Conservation (phyloP, 2,329 filamentous ascomycete genomes). For the Moelleriella libera region DNA sequence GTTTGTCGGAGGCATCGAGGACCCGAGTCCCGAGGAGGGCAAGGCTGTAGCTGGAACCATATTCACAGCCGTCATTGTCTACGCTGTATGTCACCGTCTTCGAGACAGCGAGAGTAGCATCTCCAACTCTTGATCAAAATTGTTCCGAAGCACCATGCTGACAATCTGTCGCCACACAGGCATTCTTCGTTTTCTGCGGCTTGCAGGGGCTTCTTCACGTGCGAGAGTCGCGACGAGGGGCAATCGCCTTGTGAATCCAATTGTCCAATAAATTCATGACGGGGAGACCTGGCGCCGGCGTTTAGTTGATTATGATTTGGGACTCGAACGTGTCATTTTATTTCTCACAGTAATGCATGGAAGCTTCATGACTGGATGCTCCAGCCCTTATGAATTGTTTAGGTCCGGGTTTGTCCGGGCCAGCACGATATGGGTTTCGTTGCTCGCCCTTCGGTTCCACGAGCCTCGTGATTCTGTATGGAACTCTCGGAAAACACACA, state of each 20-base stretch:
- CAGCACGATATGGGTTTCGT: no score
- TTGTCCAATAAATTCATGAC: not conserved
- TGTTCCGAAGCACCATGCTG: not conserved
- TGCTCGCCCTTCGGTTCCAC: no score
- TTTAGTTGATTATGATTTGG: not conserved
- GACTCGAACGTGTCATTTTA: no score
- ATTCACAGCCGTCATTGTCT: constrained; percentile 79
- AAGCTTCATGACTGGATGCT: no score
- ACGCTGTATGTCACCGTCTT: constrained; percentile 41
- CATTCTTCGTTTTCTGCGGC: constrained; percentile 83
- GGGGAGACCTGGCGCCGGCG: constrained; percentile 5
- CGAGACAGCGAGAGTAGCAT: no score
- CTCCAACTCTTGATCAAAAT: not conserved
- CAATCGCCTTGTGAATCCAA: constrained; percentile 52
- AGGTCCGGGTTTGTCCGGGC: no score
- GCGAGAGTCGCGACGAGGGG: constrained; percentile 68
- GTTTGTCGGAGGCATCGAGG: constrained; percentile 62
- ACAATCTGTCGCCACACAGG: constrained; percentile 29
- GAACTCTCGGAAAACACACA: no score
- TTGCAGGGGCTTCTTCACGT: constrained; percentile 79
- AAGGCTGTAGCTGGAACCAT: constrained; percentile 70
- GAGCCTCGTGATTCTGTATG: no score
- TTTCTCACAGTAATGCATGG: no score
- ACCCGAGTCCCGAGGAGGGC: constrained; percentile 60
- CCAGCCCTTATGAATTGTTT: no score